These are phyloP conservation scores for Apiospora koreana DNA, from an alignment of 2,329 filamentous ascomycete genomes.

Conservation along the genomic window DNA sequence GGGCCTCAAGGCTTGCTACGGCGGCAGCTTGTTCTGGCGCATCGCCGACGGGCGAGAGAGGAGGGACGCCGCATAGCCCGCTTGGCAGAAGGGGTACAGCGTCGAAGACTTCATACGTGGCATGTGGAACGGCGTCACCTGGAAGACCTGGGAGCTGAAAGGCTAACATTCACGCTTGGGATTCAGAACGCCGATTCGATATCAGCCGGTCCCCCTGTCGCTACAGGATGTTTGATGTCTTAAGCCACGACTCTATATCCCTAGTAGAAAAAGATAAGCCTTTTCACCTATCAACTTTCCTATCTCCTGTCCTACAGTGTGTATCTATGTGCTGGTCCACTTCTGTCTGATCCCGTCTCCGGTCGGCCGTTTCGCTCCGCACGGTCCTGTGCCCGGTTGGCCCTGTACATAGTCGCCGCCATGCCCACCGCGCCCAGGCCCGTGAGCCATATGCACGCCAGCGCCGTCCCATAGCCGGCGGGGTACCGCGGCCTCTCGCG, in stretches of 20 bases:
- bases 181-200: neutral
- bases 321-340: neutral
- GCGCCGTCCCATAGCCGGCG: slow-evolving; percentile 32
- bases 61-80: neutral
- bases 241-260: too few species aligned
- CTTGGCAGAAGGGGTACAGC: neutral
- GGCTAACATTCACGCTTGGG: neutral
- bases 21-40: slow-evolving; percentile 19
- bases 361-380: neutral
- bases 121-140: neutral
- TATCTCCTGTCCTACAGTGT: neutral
- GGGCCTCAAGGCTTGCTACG: slow-evolving; percentile 19
- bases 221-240: neutral
- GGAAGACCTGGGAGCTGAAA: neutral
- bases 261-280: neutral
- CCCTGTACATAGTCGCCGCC: neutral
- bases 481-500: slow-evolving; percentile 34
- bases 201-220: neutral
- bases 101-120: neutral
- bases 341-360: neutral
- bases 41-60: slow-evolving; percentile 16
- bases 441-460: neutral
- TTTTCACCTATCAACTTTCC: neutral
- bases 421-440: neutral
- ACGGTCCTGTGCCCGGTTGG: neutral